Evolutionary conservation across 805 yeast species (phyloP).

Genomic region (Starmerella floricola): DNA sequence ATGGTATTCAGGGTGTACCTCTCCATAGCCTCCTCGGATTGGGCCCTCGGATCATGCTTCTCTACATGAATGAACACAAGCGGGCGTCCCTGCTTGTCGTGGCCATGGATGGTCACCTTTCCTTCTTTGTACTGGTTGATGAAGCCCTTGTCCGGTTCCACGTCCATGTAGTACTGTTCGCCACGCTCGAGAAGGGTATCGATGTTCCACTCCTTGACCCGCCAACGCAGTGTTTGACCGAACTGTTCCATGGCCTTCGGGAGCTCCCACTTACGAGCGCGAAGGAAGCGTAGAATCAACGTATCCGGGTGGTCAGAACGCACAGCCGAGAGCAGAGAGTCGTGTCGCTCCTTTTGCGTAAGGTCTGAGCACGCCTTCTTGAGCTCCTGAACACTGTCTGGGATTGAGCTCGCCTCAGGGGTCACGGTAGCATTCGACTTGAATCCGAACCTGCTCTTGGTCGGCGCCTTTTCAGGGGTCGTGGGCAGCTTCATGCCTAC

Average conservation of each 20-base stretch:
- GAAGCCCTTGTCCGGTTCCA: conserved; percentile 36
- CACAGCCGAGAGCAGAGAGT: conserved; percentile 45
- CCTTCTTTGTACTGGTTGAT: conserved; percentile 45
- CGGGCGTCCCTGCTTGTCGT: conserved; percentile 64
- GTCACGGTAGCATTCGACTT: conserved; percentile 11
- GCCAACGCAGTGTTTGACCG: conserved; percentile 64
- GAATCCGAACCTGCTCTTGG: conserved; percentile 25
- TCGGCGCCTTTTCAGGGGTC: conserved; percentile 22
- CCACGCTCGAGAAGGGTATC: conserved; percentile 57
- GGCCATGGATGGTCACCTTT: conserved; percentile 65
- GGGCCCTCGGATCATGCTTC: conserved; percentile 57
- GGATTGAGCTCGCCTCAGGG: conserved; percentile 12
- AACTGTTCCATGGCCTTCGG: conserved; percentile 60
- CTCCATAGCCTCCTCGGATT: conserved; percentile 59
- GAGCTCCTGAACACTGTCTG: conserved; percentile 27
- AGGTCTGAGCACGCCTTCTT: conserved; percentile 41
- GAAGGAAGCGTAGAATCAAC: conserved; percentile 55
- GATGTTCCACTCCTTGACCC: conserved; percentile 46
- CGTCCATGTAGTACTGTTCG: conserved; percentile 46
- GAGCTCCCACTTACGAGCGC: conserved; percentile 80
- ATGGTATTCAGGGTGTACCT: conserved; percentile 62
- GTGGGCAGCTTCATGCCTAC: conserved; percentile 17
- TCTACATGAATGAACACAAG: conserved; percentile 70
- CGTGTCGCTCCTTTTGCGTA: conserved; percentile 40
- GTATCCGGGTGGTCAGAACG: conserved; percentile 79